phyloP scores from a whole-genome alignment of 345 rosid genomes.

The Eucalyptus paniculata region DNA sequence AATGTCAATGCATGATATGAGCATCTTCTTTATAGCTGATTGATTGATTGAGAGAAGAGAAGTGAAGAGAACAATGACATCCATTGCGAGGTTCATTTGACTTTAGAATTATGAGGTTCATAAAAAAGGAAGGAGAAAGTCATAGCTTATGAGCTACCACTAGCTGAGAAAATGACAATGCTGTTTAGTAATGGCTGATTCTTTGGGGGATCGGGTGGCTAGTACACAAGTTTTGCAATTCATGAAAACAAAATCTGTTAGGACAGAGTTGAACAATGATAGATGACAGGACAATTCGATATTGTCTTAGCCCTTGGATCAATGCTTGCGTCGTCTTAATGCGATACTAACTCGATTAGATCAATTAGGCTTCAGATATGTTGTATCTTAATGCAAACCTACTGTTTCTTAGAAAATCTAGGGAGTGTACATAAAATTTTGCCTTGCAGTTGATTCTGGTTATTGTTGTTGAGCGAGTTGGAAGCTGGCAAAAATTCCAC shows the following conservation, averaged over 20 bases:
- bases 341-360: background rate
- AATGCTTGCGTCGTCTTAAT: no score
- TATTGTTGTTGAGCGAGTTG: no score
- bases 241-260: background rate
- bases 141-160: background rate
- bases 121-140: no score
- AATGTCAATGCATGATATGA: background rate
- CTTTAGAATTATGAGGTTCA: no score
- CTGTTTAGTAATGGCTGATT: background rate
- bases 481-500: no score
- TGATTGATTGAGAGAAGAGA: no score
- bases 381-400: background rate
- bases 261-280: no score
- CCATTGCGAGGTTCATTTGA: no score
- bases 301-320: no score
- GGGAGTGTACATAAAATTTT: background rate
- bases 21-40: background rate
- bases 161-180: background rate
- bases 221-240: background rate
- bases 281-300: no score
- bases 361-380: background rate
- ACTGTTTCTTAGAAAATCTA: background rate
- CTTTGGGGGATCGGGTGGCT: background rate
- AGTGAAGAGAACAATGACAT: no score
- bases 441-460: background rate